These are phyloP conservation scores for Ailanthus altissimus DNA, from an alignment of 345 rosid species.

Conservation along the genomic window DNA sequence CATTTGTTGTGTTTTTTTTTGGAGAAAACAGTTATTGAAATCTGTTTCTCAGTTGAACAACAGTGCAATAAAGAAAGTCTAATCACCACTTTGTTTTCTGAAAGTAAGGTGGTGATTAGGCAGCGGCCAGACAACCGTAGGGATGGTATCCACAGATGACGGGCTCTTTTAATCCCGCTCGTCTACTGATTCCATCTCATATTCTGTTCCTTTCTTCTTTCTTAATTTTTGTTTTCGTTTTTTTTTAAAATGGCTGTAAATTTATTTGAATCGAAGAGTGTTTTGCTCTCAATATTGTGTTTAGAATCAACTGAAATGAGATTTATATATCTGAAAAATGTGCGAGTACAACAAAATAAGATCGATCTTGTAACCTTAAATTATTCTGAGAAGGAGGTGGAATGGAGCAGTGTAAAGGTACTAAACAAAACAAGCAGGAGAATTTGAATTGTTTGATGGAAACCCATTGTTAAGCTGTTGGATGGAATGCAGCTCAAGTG, in stretches of 20 bases:
- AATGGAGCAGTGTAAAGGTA: too few species aligned
- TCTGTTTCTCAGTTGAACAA: conserved; percentile 32
- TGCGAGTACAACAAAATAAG: background rate
- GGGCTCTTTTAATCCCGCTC: conserved; percentile 31
- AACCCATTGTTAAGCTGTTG: background rate
- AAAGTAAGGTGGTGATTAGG: conserved; percentile 25
- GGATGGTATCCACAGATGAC: conserved; percentile 58
- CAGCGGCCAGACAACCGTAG: conserved; percentile 77
- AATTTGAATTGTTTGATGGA: too few species aligned
- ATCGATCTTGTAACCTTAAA: background rate
- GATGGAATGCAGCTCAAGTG: background rate
- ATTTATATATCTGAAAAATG: too few species aligned
- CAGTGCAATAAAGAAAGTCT: conserved; percentile 46
- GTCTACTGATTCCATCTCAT: conserved; percentile 63
- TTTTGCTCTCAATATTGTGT: too few species aligned
- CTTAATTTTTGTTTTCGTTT: too few species aligned
- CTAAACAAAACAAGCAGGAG: too few species aligned
- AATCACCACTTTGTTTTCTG: conserved; percentile 14
- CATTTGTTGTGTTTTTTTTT: conserved; percentile 30
- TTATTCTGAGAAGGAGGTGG: background rate
- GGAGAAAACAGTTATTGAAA: conserved; percentile 12
- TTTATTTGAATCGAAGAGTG: too few species aligned
- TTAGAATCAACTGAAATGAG: too few species aligned
- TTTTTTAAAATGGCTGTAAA: too few species aligned
- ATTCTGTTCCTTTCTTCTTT: too few species aligned